Evolutionary conservation across 257 asterid genomes (phyloP).

Genomic region (Solanum microdontum): DNA sequence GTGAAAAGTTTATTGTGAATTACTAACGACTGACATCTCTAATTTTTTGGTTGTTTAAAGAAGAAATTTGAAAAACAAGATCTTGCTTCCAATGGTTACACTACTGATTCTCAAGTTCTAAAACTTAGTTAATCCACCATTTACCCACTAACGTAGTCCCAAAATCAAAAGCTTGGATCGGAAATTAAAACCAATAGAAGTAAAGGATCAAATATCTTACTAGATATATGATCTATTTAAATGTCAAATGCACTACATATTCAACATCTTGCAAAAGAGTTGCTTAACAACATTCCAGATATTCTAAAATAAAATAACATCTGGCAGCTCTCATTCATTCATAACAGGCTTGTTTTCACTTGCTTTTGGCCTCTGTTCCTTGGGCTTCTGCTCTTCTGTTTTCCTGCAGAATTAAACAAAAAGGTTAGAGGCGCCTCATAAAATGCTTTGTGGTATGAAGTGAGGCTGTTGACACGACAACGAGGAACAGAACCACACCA

Average conservation of each 20-base stretch:
- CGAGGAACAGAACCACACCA: neutral
- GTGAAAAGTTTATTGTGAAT: neutral
- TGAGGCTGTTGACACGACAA: neutral
- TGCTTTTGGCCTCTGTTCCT: constrained; percentile 89
- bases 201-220: neutral
- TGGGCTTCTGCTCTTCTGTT: constrained; percentile 94
- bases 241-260: neutral
- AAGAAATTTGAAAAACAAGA: too few species aligned
- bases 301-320: neutral
- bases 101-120: neutral
- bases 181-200: neutral
- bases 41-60: neutral
- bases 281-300: neutral
- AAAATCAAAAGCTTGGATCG: neutral
- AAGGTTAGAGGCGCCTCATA: neutral
- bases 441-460: neutral
- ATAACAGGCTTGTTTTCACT: constrained; percentile 90
- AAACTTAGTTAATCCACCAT: neutral
- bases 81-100: neutral
- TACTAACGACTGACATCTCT: too few species aligned
- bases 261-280: neutral
- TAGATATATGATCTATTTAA: neutral
- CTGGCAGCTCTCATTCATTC: constrained; percentile 44
- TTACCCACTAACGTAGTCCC: neutral
- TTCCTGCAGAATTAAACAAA: constrained; percentile 36